Evolutionary conservation across 2,329 filamentous ascomycete species (phyloP).

Genomic region (Diaporthe vexans): DNA sequence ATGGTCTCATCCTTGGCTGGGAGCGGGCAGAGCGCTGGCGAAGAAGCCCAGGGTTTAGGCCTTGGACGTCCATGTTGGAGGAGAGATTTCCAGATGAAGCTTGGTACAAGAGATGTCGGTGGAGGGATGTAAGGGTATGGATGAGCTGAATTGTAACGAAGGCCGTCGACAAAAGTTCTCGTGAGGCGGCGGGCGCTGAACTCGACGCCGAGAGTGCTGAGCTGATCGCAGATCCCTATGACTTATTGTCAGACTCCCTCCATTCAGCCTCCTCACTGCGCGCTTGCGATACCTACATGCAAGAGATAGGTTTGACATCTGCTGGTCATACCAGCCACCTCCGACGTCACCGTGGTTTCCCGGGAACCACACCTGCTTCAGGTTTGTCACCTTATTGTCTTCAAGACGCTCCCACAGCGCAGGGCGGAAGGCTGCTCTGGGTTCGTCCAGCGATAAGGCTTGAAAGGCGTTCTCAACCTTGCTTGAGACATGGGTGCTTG

Average conservation of each 20-base stretch:
- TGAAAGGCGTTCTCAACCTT: constrained; percentile 64
- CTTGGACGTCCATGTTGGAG: constrained; percentile 37
- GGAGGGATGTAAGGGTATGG: constrained; percentile 49
- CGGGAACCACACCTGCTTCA: constrained; percentile 67
- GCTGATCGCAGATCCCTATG: constrained; percentile 53
- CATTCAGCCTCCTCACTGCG: background rate
- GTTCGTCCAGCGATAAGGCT: constrained; percentile 64
- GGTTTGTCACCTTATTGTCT: constrained; percentile 47
- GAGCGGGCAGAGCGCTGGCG: constrained; percentile 47
- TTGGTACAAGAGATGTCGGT: constrained; percentile 36
- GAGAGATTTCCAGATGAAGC: constrained; percentile 41
- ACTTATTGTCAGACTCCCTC: background rate
- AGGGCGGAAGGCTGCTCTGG: constrained; percentile 56
- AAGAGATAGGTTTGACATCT: constrained; percentile 50
- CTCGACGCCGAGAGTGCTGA: constrained; percentile 50
- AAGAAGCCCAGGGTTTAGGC: constrained; percentile 45
- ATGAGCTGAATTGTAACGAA: constrained; percentile 51
- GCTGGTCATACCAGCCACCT: constrained; percentile 66
- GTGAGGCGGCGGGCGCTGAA: constrained; percentile 48
- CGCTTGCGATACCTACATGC: constrained; percentile 47
- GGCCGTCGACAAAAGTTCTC: constrained; percentile 46
- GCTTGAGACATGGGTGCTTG: constrained; percentile 58
- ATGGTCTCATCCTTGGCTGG: constrained; percentile 33
- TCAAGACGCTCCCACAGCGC: constrained; percentile 57
- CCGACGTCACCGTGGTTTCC: constrained; percentile 74